Conservation (phyloP, 352 stramenopile genomes). For the Peronospora belbahrii region DNA sequence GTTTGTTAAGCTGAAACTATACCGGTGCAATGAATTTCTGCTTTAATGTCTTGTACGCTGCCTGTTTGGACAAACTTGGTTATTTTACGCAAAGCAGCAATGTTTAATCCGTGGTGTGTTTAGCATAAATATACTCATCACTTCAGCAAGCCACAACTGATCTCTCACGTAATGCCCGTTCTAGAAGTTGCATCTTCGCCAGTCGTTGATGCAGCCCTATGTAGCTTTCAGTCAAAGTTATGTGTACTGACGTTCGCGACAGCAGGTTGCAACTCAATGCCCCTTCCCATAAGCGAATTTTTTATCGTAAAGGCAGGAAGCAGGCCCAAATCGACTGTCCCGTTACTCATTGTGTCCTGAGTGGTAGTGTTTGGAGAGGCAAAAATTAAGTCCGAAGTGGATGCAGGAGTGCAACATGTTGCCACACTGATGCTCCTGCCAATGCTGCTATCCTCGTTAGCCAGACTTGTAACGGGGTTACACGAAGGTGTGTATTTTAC, state of each 20-base stretch:
- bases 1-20: neutral
- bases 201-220: conserved; percentile 18
- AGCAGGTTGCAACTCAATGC: conserved; percentile 66
- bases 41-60: conserved; percentile 1
- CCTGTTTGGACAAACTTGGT: no score
- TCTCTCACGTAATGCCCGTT: neutral
- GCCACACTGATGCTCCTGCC: neutral
- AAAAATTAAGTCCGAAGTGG: conserved; percentile 3
- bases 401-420: neutral
- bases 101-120: conserved; percentile 9
- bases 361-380: conserved; percentile 2
- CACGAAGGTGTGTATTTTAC: no score
- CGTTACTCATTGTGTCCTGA: conserved; percentile 7
- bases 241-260: conserved; percentile 70
- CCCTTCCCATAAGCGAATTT: conserved; percentile 77
- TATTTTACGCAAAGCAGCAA: conserved; percentile 7
- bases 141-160: conserved; percentile 12
- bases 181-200: neutral
- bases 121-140: neutral
- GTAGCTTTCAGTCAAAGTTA: conserved; percentile 76
- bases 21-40: neutral
- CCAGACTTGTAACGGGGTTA: conserved; percentile 9
- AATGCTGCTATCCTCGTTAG: conserved; percentile 6
- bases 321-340: conserved; percentile 42
- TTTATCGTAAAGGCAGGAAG: conserved; percentile 57